phyloP scores from a whole-genome alignment of 2,329 filamentous ascomycete species.

The Fusarium chlamydosporum region DNA sequence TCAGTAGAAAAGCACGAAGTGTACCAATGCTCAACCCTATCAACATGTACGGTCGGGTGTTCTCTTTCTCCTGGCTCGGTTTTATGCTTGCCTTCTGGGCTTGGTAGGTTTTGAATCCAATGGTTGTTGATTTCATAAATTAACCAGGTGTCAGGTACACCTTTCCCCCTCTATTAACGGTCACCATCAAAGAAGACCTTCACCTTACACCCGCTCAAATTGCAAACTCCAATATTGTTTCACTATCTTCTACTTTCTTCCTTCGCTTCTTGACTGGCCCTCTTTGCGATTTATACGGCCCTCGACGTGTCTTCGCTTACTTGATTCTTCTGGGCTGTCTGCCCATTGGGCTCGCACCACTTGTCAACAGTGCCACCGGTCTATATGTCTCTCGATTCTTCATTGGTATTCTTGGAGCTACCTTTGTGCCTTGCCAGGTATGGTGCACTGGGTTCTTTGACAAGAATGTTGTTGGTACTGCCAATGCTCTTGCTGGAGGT shows the following conservation, averaged over 20 bases:
- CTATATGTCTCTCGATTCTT: conserved; percentile 84
- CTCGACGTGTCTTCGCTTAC: conserved; percentile 83
- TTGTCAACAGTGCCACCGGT: conserved; percentile 73
- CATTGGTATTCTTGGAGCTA: conserved; percentile 82
- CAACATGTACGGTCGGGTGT: conserved; percentile 86
- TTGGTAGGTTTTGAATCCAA: conserved; percentile 64
- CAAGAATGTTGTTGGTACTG: conserved; percentile 90
- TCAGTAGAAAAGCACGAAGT: conserved; percentile 85
- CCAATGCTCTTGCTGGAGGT: conserved; percentile 87
- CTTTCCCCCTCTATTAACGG: conserved; percentile 83
- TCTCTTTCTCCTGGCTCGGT: conserved; percentile 90
- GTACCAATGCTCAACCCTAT: conserved; percentile 84
- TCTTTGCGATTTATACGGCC: conserved; percentile 87
- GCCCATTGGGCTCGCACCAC: conserved; percentile 85
- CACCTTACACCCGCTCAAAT: conserved; percentile 78
- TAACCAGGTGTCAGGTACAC: conserved; percentile 69
- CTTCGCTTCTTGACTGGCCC: conserved; percentile 85
- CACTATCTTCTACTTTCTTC: conserved; percentile 77
- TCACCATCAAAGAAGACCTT: conserved; percentile 85
- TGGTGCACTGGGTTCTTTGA: conserved; percentile 96
- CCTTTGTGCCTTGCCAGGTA: conserved; percentile 89
- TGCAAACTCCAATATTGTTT: conserved; percentile 91
- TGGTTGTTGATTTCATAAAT: conserved; percentile 2
- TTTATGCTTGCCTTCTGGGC: conserved; percentile 92
- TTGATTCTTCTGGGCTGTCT: conserved; percentile 83